phyloP scores from a whole-genome alignment of 108 stramenopile species.

The Cyclotella sp. region DNA sequence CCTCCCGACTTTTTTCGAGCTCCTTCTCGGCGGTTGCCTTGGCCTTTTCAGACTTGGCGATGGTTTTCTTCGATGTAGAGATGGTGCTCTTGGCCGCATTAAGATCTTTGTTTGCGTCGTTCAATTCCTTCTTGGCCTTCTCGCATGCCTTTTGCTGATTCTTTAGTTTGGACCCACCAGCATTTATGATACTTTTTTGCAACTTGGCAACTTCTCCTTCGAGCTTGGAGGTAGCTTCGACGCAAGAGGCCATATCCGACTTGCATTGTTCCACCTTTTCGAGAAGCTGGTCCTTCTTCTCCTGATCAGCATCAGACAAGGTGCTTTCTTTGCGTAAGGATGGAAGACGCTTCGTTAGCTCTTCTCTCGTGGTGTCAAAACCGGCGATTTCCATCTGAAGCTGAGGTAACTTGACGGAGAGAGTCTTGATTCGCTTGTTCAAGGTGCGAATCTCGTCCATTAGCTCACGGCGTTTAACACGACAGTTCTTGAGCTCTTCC shows the following conservation, averaged over 20 bases:
- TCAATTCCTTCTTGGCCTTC: slow-evolving; percentile 61
- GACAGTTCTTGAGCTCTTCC: slow-evolving; percentile 62
- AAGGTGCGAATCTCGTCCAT: slow-evolving; percentile 72
- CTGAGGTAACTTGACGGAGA: slow-evolving; percentile 81
- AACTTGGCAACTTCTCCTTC: slow-evolving; percentile 82
- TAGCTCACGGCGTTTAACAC: slow-evolving; percentile 63
- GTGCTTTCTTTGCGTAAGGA: slow-evolving; percentile 73
- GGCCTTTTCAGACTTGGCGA: slow-evolving; percentile 67
- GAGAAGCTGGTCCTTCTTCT: slow-evolving; percentile 64
- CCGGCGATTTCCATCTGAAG: slow-evolving; percentile 83
- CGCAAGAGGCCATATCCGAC: slow-evolving; percentile 77
- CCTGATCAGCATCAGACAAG: slow-evolving; percentile 70
- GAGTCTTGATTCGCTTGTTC: slow-evolving; percentile 65
- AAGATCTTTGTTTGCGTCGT: slow-evolving; percentile 69
- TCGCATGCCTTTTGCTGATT: slow-evolving; percentile 83
- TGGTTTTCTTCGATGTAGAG: slow-evolving; percentile 63
- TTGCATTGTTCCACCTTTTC: slow-evolving; percentile 72
- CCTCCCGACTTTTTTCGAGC: slow-evolving; percentile 50
- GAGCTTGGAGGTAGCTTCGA: slow-evolving; percentile 64
- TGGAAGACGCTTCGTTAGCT: slow-evolving; percentile 82
- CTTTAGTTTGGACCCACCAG: slow-evolving; percentile 90
- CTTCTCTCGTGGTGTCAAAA: slow-evolving; percentile 83
- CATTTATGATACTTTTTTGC: slow-evolving; percentile 89
- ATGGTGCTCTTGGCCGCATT: slow-evolving; percentile 81
- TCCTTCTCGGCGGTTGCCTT: slow-evolving; percentile 61